These are phyloP conservation scores for Psilocybe sp. DNA, from an alignment of 768 basidiomycete species.

Conservation along the genomic window DNA sequence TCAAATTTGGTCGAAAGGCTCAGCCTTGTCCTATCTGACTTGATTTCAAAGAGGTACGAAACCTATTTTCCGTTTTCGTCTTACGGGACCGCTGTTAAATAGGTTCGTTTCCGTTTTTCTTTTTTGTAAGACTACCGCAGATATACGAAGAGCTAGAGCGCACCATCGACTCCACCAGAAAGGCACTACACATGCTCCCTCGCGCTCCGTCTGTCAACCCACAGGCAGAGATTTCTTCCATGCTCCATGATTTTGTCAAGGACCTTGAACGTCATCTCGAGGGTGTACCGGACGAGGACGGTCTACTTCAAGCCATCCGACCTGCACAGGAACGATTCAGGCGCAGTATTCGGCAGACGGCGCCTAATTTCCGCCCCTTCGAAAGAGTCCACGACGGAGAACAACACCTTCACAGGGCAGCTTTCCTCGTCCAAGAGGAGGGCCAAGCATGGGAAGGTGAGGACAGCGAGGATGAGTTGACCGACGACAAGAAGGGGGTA, in stretches of 20 bases:
- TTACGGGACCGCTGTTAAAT: conserved; percentile 22
- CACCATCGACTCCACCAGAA: conserved; percentile 37
- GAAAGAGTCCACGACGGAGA: conserved; percentile 11
- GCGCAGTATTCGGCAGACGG: conserved; percentile 43
- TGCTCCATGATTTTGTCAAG: conserved; percentile 44
- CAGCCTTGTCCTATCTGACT: conserved; percentile 57
- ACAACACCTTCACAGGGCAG: conserved; percentile 11
- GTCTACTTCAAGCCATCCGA: conserved; percentile 55
- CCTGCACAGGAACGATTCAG: conserved; percentile 48
- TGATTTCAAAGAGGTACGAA: conserved; percentile 58
- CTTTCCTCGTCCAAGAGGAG: conserved; percentile 19
- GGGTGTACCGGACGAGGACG: conserved; percentile 50
- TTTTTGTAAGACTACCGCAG: conserved; percentile 52
- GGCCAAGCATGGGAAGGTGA: conserved; percentile 20
- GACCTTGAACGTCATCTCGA: conserved; percentile 45
- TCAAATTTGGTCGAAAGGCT: conserved; percentile 52
- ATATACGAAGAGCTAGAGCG: conserved; percentile 57
- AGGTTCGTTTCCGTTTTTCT: conserved; percentile 8
- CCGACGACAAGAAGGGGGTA: no score
- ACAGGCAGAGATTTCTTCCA: conserved; percentile 48
- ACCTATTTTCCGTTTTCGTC: conserved; percentile 7
- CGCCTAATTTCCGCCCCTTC: conserved; percentile 59
- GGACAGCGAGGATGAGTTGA: conserved; percentile 1
- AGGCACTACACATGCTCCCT: conserved; percentile 33
- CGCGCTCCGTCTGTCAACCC: conserved; percentile 55